These are phyloP conservation scores for Boeremia exigua DNA, from an alignment of 2,329 filamentous ascomycete species.

Conservation along the genomic window DNA sequence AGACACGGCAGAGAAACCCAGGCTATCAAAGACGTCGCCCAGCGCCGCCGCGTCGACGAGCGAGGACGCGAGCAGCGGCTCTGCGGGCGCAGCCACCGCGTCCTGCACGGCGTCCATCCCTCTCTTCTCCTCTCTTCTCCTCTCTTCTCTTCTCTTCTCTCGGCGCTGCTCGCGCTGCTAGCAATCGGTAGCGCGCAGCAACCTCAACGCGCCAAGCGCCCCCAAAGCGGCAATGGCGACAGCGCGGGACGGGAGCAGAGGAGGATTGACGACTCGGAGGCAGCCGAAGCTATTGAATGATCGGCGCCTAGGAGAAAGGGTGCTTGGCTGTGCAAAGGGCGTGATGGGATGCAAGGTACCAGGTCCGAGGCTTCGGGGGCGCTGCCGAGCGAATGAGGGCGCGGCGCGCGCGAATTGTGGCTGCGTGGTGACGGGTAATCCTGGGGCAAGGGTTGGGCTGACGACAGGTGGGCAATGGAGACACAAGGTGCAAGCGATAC, in stretches of 20 bases:
- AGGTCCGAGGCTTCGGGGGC: constrained; percentile 2
- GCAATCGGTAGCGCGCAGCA: too few species aligned
- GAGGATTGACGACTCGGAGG: constrained; percentile 5
- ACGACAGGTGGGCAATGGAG: background rate
- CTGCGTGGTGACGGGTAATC: background rate
- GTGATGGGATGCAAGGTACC: constrained; percentile 9
- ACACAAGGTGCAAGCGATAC: background rate
- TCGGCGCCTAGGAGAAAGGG: constrained; percentile 6
- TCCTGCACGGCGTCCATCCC: background rate
- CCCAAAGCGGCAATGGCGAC: constrained; percentile 1
- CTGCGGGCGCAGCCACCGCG: background rate
- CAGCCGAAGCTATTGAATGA: constrained; percentile 13
- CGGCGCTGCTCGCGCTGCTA: too few species aligned
- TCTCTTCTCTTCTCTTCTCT: background rate
- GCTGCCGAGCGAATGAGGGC: constrained; percentile 3
- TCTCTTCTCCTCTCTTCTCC: too few species aligned
- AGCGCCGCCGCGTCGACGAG: background rate
- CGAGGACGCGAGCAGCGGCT: constrained; percentile 6
- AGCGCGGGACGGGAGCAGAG: background rate
- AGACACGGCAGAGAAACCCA: background rate
- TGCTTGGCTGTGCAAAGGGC: constrained; percentile 1
- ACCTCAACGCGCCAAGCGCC: too few species aligned
- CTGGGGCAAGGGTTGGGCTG: too few species aligned
- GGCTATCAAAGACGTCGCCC: background rate
- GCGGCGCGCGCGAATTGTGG: background rate